phyloP scores from a whole-genome alignment of 78 protist genomes.

The Dictyostelium capitatum region DNA sequence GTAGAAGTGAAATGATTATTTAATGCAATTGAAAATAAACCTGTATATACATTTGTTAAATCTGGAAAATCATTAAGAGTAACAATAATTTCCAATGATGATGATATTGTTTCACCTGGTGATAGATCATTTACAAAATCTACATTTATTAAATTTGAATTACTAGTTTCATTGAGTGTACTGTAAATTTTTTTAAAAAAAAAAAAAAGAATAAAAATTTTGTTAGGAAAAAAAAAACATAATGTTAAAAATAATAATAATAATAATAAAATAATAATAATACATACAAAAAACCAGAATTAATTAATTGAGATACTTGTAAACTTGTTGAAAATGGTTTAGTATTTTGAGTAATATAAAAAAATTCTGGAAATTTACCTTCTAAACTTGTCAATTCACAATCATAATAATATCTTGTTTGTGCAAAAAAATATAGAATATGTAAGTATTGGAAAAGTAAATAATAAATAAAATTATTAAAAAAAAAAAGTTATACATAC shows the following conservation, averaged over 20 bases:
- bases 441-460: too few relatives aligned
- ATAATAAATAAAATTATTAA: too few relatives aligned
- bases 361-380: too few relatives aligned
- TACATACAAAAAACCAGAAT: not conserved
- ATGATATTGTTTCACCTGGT: not conserved
- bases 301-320: not conserved
- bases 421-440: too few relatives aligned
- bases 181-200: not conserved
- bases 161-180: not conserved
- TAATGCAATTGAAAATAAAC: not conserved
- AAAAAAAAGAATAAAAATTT: too few relatives aligned
- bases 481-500: too few relatives aligned
- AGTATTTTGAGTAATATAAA: too few relatives aligned
- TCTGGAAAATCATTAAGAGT: not conserved
- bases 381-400: too few relatives aligned
- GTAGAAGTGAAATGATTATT: not conserved
- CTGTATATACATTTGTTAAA: not conserved
- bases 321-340: not conserved
- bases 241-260: too few relatives aligned
- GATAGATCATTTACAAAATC: not conserved
- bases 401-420: too few relatives aligned
- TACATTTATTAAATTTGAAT: not conserved
- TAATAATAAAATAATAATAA: too few relatives aligned
- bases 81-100: not conserved
- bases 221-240: too few relatives aligned